phyloP scores from a whole-genome alignment of 2,329 filamentous ascomycete genomes.

The Stachybotrys chartarum region DNA sequence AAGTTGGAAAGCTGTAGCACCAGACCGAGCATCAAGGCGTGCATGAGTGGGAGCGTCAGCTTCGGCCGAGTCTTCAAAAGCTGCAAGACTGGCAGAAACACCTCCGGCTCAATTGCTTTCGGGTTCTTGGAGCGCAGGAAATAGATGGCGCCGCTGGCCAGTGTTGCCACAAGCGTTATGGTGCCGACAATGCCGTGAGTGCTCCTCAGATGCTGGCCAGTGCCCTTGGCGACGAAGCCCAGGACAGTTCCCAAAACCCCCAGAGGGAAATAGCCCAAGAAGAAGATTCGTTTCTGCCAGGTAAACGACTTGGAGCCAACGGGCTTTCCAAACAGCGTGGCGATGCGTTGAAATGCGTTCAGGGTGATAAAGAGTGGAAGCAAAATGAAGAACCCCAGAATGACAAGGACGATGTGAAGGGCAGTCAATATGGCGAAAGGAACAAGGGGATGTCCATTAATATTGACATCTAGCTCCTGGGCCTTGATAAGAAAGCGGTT shows the following conservation, averaged over 20 bases:
- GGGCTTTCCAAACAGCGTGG: neutral
- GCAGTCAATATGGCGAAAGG: neutral
- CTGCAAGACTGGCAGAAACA: neutral
- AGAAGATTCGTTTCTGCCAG: constrained; percentile 1
- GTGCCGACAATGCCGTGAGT: neutral
- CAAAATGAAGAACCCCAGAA: neutral
- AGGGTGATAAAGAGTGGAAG: neutral
- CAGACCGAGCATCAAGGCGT: neutral
- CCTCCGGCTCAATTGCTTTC: neutral
- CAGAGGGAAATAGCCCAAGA: neutral
- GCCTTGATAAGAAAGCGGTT: neutral
- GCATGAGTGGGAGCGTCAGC: neutral
- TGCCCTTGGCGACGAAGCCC: neutral
- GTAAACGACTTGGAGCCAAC: neutral
- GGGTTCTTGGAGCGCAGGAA: neutral
- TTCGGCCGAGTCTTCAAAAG: neutral
- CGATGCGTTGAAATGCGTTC: neutral
- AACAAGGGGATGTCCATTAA: neutral
- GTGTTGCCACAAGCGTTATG: neutral
- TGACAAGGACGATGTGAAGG: neutral
- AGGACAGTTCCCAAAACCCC: neutral
- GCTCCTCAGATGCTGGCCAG: neutral
- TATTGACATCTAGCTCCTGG: neutral
- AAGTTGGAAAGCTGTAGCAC: neutral
- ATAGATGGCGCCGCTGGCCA: neutral